Base-by-base conservation (phyloP, 345 rosid genomes). In the Populus nigra region DNA sequence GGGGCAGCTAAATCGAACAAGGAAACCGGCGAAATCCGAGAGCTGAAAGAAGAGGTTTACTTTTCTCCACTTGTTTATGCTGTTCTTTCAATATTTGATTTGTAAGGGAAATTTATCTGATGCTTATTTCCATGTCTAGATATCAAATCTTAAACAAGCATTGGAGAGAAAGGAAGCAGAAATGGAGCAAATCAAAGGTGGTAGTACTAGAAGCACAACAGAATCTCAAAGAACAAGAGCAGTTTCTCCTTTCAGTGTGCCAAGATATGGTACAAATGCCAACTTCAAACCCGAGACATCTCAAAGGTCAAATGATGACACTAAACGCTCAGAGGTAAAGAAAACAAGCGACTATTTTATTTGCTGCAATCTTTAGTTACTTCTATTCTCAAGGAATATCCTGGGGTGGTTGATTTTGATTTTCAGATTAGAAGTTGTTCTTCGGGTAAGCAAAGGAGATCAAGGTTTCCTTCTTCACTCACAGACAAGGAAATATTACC, bases 1-100 rank as follows among this genome's bases (percentile, higher is more conserved):
- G 99, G 99, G 25, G 97, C 99, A 68, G 99, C 99, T 79, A 82
- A 87, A 68, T 86, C 97, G 18, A 96, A 96, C 84, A 96, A 93
- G 80, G 99, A 96, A 86, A 90, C 91, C 38, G 97, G 98, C 18
- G 97, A 96, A 82, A 89, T 93, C 27, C 87, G 92, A 75, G 92
- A 93, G 73, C 94, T 96, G 62, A 96, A 91, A 72, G 99, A 93
- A 61, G 98, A 96, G 99, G 99, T 93, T 73, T 67, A 7, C 31
- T 66, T 76, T 72, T 43, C 69, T 66, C 22, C 68, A 8, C 66
- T 76, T 53, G 43, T 74, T 38, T 18, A n/a, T 71, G 27, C 72
- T 67, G 65, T 68, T 67, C 61, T 57, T 20, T 18, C 63, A 12
- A 38, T 47, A 15, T 47, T 47, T 12, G 50, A 47, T 12, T 47